A percentile compares a stretch with the other conserved stretches of the same genome.
Evolutionary conservation across 2,329 filamentous ascomycete species (phyloP).

Genomic region (Escovopsis sp.): DNA sequence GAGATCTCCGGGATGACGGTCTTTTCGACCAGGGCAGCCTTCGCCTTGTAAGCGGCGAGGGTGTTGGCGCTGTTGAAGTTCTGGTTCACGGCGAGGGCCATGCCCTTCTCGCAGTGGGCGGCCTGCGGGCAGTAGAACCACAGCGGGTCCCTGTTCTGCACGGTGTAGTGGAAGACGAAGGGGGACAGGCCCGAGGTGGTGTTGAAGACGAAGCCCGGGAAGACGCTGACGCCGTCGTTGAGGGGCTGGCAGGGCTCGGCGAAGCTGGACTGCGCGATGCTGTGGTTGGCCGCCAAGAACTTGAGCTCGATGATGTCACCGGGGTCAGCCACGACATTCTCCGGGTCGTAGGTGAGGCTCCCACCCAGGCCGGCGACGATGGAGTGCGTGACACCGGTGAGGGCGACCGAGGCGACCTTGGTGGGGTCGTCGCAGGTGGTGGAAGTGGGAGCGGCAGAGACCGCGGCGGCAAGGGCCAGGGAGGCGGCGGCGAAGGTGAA

Average conservation of each 20-base stretch:
- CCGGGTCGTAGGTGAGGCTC: conserved; percentile 32
- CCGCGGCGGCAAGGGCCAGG: conserved; percentile 2
- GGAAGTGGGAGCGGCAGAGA: conserved; percentile 1
- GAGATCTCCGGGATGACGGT: conserved; percentile 17
- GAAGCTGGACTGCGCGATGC: conserved; percentile 45
- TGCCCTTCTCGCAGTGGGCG: conserved; percentile 42
- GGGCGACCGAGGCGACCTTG: not conserved
- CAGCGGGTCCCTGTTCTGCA: conserved; percentile 32
- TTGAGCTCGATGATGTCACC: conserved; percentile 33
- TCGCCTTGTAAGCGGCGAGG: conserved; percentile 20
- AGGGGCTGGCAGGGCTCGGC: conserved; percentile 43
- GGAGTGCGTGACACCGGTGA: conserved; percentile 2
- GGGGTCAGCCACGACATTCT: conserved; percentile 30
- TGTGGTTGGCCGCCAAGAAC: conserved; percentile 37
- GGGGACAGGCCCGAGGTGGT: conserved; percentile 8
- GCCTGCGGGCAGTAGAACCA: conserved; percentile 43
- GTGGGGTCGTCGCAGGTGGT: conserved; percentile 2
- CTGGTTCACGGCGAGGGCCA: conserved; percentile 35
- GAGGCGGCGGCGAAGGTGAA: conserved; percentile 2
- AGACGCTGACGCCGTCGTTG: conserved; percentile 30
- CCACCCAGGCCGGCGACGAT: conserved; percentile 4
- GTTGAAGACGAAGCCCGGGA: conserved; percentile 4
- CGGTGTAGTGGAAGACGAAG: conserved; percentile 8
- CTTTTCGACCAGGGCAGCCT: conserved; percentile 17
- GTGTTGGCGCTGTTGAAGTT: conserved; percentile 23